A percentile compares a stretch with the other conserved stretches of the same genome.
These are phyloP conservation scores for Zasmidium angulare DNA, from an alignment of 2,329 filamentous ascomycete genomes.

Conservation along the genomic window DNA sequence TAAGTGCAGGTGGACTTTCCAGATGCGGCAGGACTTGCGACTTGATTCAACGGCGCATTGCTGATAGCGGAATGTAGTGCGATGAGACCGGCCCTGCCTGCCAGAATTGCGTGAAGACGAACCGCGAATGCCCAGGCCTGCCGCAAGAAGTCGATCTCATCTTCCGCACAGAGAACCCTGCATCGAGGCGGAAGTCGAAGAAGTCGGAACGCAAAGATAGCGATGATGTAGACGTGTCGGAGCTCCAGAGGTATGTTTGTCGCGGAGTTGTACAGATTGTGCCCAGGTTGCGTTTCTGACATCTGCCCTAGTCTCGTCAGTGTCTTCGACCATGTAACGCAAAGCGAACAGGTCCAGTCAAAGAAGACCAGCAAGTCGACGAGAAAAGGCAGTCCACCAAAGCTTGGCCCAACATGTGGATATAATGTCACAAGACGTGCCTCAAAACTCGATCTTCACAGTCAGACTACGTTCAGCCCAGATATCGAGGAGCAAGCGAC, in stretches of 20 bases:
- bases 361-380: neutral
- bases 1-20: conserved; percentile 4
- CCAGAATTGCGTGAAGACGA: conserved; percentile 13
- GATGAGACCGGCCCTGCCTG: conserved; percentile 14
- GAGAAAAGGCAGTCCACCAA: neutral
- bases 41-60: neutral
- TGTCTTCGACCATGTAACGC: conserved; percentile 3
- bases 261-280: neutral
- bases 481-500: conserved; percentile 11
- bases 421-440: neutral
- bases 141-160: conserved; percentile 17
- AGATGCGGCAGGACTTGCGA: neutral
- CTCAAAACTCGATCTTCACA: neutral
- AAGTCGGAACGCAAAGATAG: conserved; percentile 1
- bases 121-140: conserved; percentile 14
- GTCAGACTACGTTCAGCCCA: conserved; percentile 7
- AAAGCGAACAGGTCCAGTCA: neutral
- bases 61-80: conserved; percentile 6
- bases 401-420: neutral
- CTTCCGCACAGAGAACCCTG: conserved; percentile 13
- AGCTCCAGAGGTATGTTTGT: neutral
- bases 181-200: conserved; percentile 3
- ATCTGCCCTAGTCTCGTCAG: neutral
- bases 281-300: neutral
- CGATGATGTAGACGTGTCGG: neutral